Conservation (phyloP, 139 green algal species). For the Zygnema circumcarinatum region DNA sequence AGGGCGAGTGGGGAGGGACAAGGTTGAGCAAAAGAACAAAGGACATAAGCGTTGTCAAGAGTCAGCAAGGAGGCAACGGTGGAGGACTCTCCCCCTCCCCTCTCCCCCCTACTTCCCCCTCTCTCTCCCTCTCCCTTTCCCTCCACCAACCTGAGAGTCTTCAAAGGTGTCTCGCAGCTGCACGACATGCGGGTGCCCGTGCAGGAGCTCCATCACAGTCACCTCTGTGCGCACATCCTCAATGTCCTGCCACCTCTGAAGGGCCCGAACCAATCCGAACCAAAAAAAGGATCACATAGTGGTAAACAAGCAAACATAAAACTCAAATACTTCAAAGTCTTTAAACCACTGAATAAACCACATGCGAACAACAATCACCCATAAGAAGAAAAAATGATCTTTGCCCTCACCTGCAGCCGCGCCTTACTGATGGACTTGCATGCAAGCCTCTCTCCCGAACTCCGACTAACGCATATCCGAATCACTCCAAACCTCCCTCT, state of each 20-base stretch:
- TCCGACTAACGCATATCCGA: constrained; percentile 62
- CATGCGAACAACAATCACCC: too few relatives aligned
- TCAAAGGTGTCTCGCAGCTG: constrained; percentile 26
- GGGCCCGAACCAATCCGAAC: background rate
- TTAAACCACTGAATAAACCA: too few relatives aligned
- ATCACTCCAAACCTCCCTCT: constrained; percentile 58
- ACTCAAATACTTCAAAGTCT: background rate
- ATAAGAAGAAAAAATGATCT: background rate
- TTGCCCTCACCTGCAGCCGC: constrained; percentile 72
- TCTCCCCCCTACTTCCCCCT: too few relatives aligned
- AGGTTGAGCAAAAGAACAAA: too few relatives aligned
- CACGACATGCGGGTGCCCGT: constrained; percentile 77
- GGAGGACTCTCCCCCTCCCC: too few relatives aligned
- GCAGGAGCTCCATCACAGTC: constrained; percentile 86
- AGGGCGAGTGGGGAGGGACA: too few relatives aligned
- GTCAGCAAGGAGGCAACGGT: too few relatives aligned
- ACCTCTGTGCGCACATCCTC: constrained; percentile 90
- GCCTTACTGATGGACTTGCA: constrained; percentile 91
- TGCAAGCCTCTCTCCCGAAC: constrained; percentile 70
- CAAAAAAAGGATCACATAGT: background rate
- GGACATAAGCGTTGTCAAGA: too few relatives aligned
- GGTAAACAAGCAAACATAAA: background rate
- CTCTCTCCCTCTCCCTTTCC: too few relatives aligned
- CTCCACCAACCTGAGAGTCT: constrained; percentile 23
- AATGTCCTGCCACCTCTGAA: constrained; percentile 76